Percentiles rank a stretch among this genome's conserved stretches.
These are phyloP conservation scores for Aspergillus sp. DNA, from an alignment of 2,329 filamentous ascomycete genomes.

Conservation along the genomic window DNA sequence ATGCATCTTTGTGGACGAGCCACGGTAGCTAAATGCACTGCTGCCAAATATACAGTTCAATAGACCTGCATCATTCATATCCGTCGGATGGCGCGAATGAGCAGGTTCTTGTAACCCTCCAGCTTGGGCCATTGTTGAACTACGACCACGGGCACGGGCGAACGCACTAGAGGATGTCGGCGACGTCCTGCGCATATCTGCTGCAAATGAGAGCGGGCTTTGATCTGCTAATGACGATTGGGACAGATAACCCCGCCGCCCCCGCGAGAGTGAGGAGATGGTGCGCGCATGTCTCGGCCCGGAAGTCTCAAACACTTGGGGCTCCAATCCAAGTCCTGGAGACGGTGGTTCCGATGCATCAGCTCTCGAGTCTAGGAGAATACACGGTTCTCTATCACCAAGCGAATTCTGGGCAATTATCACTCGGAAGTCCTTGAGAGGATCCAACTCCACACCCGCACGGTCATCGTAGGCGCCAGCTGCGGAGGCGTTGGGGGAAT, in stretches of 20 bases:
- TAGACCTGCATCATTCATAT: slow-evolving; percentile 53
- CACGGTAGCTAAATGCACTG: slow-evolving; percentile 56
- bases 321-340: slow-evolving; percentile 36
- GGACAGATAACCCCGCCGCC: slow-evolving; percentile 32
- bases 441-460: slow-evolving; percentile 47
- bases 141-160: slow-evolving; percentile 43
- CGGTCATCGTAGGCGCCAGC: slow-evolving; percentile 49
- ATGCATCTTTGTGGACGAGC: slow-evolving; percentile 62
- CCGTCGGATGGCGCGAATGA: slow-evolving; percentile 40
- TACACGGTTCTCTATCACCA: slow-evolving; percentile 48
- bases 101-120: slow-evolving; percentile 34
- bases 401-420: slow-evolving; percentile 51
- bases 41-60: slow-evolving; percentile 63
- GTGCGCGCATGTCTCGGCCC: slow-evolving; percentile 36
- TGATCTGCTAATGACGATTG: slow-evolving; percentile 37
- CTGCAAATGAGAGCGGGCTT: slow-evolving; percentile 33
- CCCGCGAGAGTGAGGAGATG: slow-evolving; percentile 39
- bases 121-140: slow-evolving; percentile 44
- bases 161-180: slow-evolving; percentile 39
- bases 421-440: slow-evolving; percentile 46
- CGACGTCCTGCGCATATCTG: slow-evolving; percentile 33
- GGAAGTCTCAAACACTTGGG: slow-evolving; percentile 31
- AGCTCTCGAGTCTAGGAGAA: slow-evolving; percentile 46
- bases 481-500: slow-evolving; percentile 44
- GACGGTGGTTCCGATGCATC: slow-evolving; percentile 25